Conservation (phyloP, 108 stramenopile genomes). For the Skeletonema costatum region DNA sequence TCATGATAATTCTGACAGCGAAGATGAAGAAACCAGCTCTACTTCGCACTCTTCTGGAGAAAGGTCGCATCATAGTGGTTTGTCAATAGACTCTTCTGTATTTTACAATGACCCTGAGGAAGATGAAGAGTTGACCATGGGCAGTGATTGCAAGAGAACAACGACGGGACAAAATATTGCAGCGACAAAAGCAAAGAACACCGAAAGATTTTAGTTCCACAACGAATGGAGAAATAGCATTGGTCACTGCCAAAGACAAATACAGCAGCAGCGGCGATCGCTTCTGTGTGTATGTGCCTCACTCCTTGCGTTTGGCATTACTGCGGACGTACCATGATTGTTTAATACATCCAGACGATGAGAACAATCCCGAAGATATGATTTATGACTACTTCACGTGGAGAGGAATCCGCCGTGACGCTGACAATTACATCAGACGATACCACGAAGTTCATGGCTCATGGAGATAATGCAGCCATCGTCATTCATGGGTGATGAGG, state of each 20-base stretch:
- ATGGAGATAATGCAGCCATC: constrained; percentile 22
- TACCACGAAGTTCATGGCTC: constrained; percentile 23
- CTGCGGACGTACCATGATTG: constrained; percentile 39
- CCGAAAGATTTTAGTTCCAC: constrained; percentile 19
- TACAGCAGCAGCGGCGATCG: background rate
- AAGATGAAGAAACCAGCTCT: constrained; percentile 30
- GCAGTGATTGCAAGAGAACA: constrained; percentile 36
- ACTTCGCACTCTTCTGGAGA: background rate
- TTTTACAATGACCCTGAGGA: constrained; percentile 17
- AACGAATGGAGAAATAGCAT: constrained; percentile 27
- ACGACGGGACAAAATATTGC: constrained; percentile 8
- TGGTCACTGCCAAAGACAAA: constrained; percentile 18
- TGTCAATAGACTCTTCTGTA: constrained; percentile 19
- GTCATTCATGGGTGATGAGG: constrained; percentile 12
- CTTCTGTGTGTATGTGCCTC: constrained; percentile 29
- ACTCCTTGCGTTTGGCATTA: constrained; percentile 11
- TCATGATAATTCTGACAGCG: background rate
- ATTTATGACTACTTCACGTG: constrained; percentile 42
- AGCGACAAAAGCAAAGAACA: background rate
- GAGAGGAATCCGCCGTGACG: constrained; percentile 23
- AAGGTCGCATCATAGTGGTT: constrained; percentile 24
- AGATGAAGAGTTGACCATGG: constrained; percentile 32
- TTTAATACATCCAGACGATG: constrained; percentile 23
- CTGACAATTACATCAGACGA: constrained; percentile 8
- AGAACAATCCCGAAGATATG: constrained; percentile 23